Base-by-base conservation (phyloP, 2,329 filamentous ascomycete genomes). In the Fusarium sp. region DNA sequence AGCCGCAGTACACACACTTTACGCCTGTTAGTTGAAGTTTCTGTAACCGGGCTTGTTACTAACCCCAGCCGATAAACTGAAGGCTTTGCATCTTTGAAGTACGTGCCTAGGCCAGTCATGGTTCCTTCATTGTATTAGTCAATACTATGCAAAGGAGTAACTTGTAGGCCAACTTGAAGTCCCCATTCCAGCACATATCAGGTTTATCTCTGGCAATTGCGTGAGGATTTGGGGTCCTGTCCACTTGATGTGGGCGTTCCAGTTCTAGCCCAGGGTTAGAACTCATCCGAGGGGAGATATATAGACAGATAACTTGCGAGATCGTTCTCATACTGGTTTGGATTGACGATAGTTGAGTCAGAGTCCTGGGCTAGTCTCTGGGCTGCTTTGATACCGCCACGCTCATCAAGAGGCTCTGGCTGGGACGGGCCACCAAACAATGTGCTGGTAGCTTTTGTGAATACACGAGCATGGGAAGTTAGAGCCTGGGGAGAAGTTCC, bases 391-490 rank as follows among this genome's bases (percentile, higher is more conserved):
- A 87, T 86, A 1, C 81, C 81, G 1, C 84, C 84, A 31, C 83
- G 77, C 15, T 77, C 73, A 62, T 86, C 84, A 1, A 75, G 59
- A 0, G 83, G 82, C 45, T 86, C 83, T 1, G 82, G 83, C 44
- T 86, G 83, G 1, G 83, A 82, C 1, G 84, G 84, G 0, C 85
- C 85, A 3, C 84, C 84, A 32, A 85, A 87, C 0, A 87, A 72
- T 0, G 81, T 83, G 25, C 78, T 81, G 27, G 23, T 27, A 9
- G 25, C 2, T 25, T 25, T 25, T 25, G 23, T 25, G 4, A 25
- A 8, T 25, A 25, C 8, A 25, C 4, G 23, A 25, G 23, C 2
- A 8, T 6, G 2, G 8, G 8, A 25, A 6, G 8, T 2, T 3
- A 25, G 6, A 6, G 4, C 8, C 19, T 4, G 23, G 4, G 4